Percentiles rank a stretch among this genome's conserved stretches.
Conservation (phyloP, 2,329 filamentous ascomycete species). For the Pseudocercospora pini-densiflorae region DNA sequence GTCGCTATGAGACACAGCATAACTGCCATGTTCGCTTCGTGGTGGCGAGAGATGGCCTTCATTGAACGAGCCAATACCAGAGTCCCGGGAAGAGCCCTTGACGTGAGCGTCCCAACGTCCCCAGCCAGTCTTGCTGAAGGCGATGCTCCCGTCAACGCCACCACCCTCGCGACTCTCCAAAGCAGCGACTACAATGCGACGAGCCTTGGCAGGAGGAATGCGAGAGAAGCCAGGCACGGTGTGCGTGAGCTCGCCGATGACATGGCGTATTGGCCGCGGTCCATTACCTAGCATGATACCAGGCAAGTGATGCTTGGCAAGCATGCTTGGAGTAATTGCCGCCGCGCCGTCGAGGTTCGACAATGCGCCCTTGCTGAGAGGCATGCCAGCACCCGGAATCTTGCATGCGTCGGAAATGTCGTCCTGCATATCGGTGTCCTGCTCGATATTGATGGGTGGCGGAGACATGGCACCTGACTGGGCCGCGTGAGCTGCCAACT, state of each 20-base stretch:
- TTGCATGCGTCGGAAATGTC: constrained; percentile 50
- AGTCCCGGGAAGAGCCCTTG: constrained; percentile 56
- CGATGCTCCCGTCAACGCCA: constrained; percentile 69
- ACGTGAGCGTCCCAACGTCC: constrained; percentile 89
- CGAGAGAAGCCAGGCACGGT: constrained; percentile 90
- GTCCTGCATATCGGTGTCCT: constrained; percentile 77
- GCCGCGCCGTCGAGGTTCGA: constrained; percentile 71
- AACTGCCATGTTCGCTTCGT: constrained; percentile 52
- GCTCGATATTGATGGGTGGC: constrained; percentile 66
- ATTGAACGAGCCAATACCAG: constrained; percentile 44
- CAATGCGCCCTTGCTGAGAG: constrained; percentile 56
- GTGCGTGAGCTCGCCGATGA: constrained; percentile 93
- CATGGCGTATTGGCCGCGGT: constrained; percentile 89
- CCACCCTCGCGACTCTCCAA: constrained; percentile 76
- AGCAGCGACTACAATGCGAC: constrained; percentile 88
- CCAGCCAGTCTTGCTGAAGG: constrained; percentile 97
- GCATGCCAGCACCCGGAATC: constrained; percentile 35
- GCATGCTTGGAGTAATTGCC: constrained; percentile 80
- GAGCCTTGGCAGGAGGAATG: constrained; percentile 86
- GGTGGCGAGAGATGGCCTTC: constrained; percentile 52
- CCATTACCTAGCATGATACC: constrained; percentile 89
- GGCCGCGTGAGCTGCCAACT: constrained; percentile 78
- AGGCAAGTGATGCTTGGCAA: constrained; percentile 88
- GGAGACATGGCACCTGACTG: constrained; percentile 58
- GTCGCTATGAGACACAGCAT: constrained; percentile 40